These are phyloP conservation scores for Nicotiana sylvestris DNA, from an alignment of 257 asterid species.

Conservation along the genomic window DNA sequence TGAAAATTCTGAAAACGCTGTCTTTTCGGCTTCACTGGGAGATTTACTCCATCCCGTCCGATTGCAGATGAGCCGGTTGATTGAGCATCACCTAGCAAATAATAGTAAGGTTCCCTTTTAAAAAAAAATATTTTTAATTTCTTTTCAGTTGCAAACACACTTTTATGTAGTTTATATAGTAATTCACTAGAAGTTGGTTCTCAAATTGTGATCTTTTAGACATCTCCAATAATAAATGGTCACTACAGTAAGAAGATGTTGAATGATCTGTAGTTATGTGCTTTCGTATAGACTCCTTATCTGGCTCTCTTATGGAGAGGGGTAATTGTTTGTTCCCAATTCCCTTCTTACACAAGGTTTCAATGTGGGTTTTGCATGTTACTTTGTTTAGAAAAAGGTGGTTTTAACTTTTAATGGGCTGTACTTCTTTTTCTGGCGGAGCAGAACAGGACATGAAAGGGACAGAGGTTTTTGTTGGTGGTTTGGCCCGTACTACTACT, in stretches of 20 bases:
- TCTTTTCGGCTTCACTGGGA: background rate
- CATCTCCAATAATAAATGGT: background rate
- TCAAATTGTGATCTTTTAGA: background rate
- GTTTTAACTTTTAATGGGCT: background rate
- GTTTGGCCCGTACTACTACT: slow-evolving; percentile 53
- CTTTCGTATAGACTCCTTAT: background rate
- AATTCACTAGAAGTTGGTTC: background rate
- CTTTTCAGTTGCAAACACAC: background rate
- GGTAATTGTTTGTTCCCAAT: background rate
- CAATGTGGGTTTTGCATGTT: background rate
- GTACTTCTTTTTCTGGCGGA: background rate
- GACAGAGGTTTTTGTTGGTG: slow-evolving; percentile 83
- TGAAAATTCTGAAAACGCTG: background rate
- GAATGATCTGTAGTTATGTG: background rate
- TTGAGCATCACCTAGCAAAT: slow-evolving; percentile 29
- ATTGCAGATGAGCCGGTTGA: slow-evolving; percentile 38
- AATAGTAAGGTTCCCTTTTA: slow-evolving; percentile 17
- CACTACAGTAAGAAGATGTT: background rate
- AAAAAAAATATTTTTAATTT: background rate
- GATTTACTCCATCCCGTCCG: background rate
- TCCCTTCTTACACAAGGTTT: background rate
- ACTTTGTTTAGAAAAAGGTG: background rate
- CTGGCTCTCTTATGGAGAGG: background rate
- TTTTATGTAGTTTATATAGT: background rate
- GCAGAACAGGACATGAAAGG: slow-evolving; percentile 38